Evolutionary conservation across 495 filamentous ascomycete species (phyloP).

Genomic region (Neurospora terricola): DNA sequence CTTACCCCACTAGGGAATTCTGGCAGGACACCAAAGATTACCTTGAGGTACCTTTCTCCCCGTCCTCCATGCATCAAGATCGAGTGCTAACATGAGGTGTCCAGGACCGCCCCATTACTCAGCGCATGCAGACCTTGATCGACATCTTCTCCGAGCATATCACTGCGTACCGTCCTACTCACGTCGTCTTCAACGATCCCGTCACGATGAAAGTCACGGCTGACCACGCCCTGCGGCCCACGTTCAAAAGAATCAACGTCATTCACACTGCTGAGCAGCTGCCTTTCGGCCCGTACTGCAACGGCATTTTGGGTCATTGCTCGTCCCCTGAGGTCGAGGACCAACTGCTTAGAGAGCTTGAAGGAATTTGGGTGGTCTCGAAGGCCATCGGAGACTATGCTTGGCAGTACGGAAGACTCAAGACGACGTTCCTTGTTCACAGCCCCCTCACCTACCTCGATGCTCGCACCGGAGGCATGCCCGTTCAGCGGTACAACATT

Average conservation of each 20-base stretch:
- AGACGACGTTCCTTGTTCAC: constrained; percentile 19
- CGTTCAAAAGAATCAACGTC: constrained; percentile 17
- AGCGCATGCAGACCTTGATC: constrained; percentile 8
- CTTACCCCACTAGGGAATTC: constrained; percentile 16
- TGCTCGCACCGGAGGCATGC: constrained; percentile 8
- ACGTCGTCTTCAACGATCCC: constrained; percentile 24
- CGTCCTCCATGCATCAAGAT: neutral
- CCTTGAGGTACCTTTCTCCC: constrained; percentile 11
- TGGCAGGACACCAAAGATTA: constrained; percentile 15
- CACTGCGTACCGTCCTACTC: constrained; percentile 15
- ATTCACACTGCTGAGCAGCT: constrained; percentile 26
- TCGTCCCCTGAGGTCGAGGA: constrained; percentile 13
- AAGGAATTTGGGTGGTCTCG: constrained; percentile 24
- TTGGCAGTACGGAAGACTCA: constrained; percentile 12
- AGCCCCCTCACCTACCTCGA: constrained; percentile 17
- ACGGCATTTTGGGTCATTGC: constrained; percentile 18
- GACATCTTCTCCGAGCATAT: constrained; percentile 11
- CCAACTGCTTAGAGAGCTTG: constrained; percentile 13
- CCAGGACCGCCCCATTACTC: constrained; percentile 1
- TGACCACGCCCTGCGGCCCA: neutral
- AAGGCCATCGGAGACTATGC: constrained; percentile 18
- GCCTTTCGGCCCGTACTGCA: constrained; percentile 20
- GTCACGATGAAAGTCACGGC: constrained; percentile 21
- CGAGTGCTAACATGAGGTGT: neutral
- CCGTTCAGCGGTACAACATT: constrained; percentile 15